Evolutionary conservation across 306 rosid species (phyloP), one percentile per base, ranked within the genome.

Genomic region (Quercus cerris): DNA sequence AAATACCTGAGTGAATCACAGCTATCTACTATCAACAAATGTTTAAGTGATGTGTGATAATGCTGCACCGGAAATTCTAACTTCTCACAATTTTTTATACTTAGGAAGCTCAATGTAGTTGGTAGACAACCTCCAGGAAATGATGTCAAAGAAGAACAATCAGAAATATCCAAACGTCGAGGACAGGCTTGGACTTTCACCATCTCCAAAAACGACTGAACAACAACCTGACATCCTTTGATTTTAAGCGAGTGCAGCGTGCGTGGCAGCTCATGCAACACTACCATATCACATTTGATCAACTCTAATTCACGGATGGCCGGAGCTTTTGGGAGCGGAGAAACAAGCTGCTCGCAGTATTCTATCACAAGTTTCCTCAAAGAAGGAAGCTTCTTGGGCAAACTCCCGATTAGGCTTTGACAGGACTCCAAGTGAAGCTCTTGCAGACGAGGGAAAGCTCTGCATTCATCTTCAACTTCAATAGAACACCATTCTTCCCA

Each of bases 281-380:
- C 51, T 35, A 51, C 52, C 5, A 27, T 58, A n/a, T 71, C 69
- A 68, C 78, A 72, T 15, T 20, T 49, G 18, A 17, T 0, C 1
- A 78, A 27, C 56, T 54, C 56, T 52, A 78, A 49, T 35, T 8
- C 33, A 67, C 49, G 56, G 49, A 82, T 23, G 46, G n/a, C 41
- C 3, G 77, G 83, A 23, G 76, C 82, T 12, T 2, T 64, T 22
- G 81, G 87, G 41, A 79, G 70, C 4, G 78, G 44, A 15, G 81
- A 79, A 71, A 35, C 78, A 71, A 79, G 71, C 44, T 61, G 55
- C 66, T 71, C 35, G 23, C 81, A 79, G n/a, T 15, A 27, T 28
- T 67, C 73, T 54, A 78, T 70, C 18, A 75, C 63, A 6, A 78
- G 76, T 6, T 56, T 41, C 4, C 20, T 77, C 57, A 77, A 70